Evolutionary conservation across 345 rosid genomes (phyloP).

Genomic region (Camelina sativa): DNA sequence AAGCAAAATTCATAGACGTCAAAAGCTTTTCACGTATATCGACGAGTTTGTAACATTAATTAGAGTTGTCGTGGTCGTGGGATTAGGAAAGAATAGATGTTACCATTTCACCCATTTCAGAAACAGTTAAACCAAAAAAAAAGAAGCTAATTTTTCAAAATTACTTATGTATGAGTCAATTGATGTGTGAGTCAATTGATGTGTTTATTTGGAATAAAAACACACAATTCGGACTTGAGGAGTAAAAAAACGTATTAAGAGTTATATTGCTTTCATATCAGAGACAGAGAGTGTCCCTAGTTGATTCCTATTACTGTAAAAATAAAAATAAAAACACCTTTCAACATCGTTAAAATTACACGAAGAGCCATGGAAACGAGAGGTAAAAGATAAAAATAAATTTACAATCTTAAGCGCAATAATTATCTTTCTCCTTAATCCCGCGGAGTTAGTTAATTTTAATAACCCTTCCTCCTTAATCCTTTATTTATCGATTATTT

Average conservation of each 20-base stretch:
- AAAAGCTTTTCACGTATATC: too few relatives aligned
- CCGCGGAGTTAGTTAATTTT: too few relatives aligned
- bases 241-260: neutral
- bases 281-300: neutral
- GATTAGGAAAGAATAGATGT: neutral
- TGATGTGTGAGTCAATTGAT: too few relatives aligned
- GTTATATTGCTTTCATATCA: neutral
- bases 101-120: neutral
- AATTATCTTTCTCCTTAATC: neutral
- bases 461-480: neutral
- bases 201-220: too few relatives aligned
- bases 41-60: too few relatives aligned
- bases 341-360: slow-evolving; percentile 23
- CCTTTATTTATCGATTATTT: slow-evolving; percentile 9
- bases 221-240: too few relatives aligned
- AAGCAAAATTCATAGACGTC: neutral
- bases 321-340: neutral
- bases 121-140: too few relatives aligned
- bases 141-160: neutral
- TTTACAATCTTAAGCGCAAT: slow-evolving; percentile 6
- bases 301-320: neutral
- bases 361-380: slow-evolving; percentile 6
- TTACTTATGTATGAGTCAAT: too few relatives aligned
- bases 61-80: slow-evolving; percentile 35
- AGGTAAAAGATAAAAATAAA: neutral